Conservation (phyloP, 352 stramenopile genomes). For the Pythium aquatile region DNA sequence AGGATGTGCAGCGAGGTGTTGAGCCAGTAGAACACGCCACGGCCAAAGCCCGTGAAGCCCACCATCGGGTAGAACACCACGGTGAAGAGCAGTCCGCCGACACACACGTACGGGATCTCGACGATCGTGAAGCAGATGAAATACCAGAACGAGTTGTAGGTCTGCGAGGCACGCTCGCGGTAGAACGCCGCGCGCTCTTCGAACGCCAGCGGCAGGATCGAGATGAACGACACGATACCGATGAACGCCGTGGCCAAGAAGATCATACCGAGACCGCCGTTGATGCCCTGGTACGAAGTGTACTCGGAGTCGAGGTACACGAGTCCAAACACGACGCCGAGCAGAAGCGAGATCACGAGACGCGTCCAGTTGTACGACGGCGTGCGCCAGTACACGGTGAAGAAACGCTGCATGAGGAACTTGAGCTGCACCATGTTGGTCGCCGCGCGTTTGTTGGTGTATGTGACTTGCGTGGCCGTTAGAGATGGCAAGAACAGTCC, state of each 20-base stretch:
- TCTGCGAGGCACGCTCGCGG: slow-evolving; percentile 72
- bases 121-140: slow-evolving; percentile 54
- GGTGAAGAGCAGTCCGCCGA: slow-evolving; percentile 23
- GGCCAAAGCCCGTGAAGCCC: slow-evolving; percentile 23
- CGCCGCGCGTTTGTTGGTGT: slow-evolving; percentile 46
- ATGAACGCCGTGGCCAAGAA: slow-evolving; percentile 87
- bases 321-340: slow-evolving; percentile 77
- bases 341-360: slow-evolving; percentile 64
- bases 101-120: slow-evolving; percentile 47
- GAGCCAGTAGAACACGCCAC: slow-evolving; percentile 26
- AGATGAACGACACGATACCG: slow-evolving; percentile 77
- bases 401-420: slow-evolving; percentile 54
- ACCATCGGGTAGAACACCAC: slow-evolving; percentile 37
- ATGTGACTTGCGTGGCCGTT: slow-evolving; percentile 31
- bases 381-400: slow-evolving; percentile 62
- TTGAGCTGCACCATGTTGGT: slow-evolving; percentile 31
- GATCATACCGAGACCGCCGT: slow-evolving; percentile 76
- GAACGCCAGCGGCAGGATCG: slow-evolving; percentile 70
- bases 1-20: slow-evolving; percentile 17
- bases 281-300: slow-evolving; percentile 48
- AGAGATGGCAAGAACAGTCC: slow-evolving; percentile 35
- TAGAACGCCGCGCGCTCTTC: slow-evolving; percentile 88
- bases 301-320: slow-evolving; percentile 61
- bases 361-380: slow-evolving; percentile 86
- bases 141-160: slow-evolving; percentile 68